Conservation (phyloP, 2,329 filamentous ascomycete species). For the Emmonsia crescens region DNA sequence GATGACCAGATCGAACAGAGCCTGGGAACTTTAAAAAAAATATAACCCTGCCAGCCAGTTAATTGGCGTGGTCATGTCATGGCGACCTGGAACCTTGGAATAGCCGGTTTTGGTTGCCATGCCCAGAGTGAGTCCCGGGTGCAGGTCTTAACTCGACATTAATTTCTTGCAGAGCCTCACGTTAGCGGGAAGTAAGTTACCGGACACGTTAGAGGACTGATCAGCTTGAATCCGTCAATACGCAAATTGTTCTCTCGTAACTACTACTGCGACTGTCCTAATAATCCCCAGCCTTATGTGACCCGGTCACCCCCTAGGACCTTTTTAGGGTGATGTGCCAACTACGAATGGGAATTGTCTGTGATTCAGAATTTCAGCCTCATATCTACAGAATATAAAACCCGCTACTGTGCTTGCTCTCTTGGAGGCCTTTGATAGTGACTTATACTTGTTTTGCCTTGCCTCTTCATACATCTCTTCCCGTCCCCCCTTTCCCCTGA, state of each 20-base stretch:
- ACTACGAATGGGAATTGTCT: background rate
- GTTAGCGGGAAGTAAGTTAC: background rate
- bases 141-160: too few species aligned
- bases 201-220: background rate
- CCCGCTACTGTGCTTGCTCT: background rate
- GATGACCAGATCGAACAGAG: background rate
- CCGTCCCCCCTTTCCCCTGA: background rate
- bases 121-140: background rate
- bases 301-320: background rate
- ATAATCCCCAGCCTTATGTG: background rate
- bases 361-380: background rate
- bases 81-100: background rate
- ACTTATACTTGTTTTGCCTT: background rate
- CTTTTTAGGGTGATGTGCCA: background rate
- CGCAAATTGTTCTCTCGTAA: background rate
- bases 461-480: background rate
- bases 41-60: background rate
- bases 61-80: background rate
- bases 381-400: background rate
- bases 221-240: background rate
- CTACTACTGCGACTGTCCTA: background rate
- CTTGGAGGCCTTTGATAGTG: background rate
- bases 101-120: background rate
- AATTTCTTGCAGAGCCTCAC: background rate
- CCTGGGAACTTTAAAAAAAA: background rate